phyloP scores from a whole-genome alignment of 208 protist species.

The Crithidia acanthocephali region DNA sequence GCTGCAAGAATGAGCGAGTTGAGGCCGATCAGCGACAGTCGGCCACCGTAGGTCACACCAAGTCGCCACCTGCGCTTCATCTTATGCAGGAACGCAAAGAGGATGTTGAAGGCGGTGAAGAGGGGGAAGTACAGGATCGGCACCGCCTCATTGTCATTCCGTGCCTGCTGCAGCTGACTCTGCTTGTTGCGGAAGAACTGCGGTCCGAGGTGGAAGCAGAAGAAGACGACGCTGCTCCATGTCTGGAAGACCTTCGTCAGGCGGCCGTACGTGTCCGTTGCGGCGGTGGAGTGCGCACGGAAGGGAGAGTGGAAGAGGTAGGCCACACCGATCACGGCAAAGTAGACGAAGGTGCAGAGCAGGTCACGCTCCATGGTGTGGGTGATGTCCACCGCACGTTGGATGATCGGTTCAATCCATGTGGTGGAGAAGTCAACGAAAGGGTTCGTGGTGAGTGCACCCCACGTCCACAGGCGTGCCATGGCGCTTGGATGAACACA shows the following conservation, averaged over 20 bases:
- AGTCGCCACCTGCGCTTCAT: conserved; percentile 66
- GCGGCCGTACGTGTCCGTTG: conserved; percentile 63
- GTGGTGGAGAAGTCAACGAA: conserved; percentile 35
- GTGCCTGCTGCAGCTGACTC: conserved; percentile 3
- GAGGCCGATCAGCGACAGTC: conserved; percentile 45
- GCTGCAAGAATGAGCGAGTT: conserved; percentile 78
- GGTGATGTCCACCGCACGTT: conserved; percentile 24
- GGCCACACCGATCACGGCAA: conserved; percentile 43
- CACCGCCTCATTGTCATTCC: conserved; percentile 17
- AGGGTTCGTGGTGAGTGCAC: conserved; percentile 10
- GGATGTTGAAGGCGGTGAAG: conserved; percentile 46
- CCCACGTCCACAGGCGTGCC: conserved; percentile 15
- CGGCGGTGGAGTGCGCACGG: conserved; percentile 46
- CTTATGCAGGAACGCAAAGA: conserved; percentile 71
- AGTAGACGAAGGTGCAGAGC: conserved; percentile 50
- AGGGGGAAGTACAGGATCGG: conserved; percentile 70
- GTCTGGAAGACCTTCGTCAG: conserved; percentile 71
- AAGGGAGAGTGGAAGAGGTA: conserved; percentile 87
- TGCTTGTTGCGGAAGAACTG: conserved; percentile 41
- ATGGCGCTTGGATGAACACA: background rate
- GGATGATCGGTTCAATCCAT: conserved; percentile 30
- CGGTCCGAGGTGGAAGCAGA: conserved; percentile 69
- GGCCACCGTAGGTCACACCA: conserved; percentile 69
- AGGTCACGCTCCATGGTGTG: conserved; percentile 40
- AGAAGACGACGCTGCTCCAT: conserved; percentile 55